A percentile compares a stretch with the other conserved stretches of the same genome.
These are phyloP conservation scores for Gautieria morchelliformis DNA, from an alignment of 768 basidiomycete species.

Conservation along the genomic window DNA sequence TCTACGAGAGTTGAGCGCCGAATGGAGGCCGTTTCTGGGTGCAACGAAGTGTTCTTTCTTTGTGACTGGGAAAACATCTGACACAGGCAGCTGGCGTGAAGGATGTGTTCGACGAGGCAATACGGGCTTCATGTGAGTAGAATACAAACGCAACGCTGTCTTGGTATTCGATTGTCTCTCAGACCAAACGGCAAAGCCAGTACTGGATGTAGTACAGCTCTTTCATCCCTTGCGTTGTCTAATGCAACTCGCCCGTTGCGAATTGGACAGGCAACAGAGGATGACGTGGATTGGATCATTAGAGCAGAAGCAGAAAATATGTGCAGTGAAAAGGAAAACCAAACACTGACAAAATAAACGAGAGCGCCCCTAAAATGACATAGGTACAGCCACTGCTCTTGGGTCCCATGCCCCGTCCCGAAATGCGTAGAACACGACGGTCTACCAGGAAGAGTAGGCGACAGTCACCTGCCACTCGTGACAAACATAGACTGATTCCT, in stretches of 20 bases:
- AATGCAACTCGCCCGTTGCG: conserved; percentile 9
- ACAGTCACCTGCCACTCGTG: not conserved
- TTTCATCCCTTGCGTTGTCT: conserved; percentile 9
- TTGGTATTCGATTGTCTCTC: no score
- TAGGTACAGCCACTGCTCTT: not conserved
- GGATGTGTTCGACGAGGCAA: no score
- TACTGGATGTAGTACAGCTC: conserved; percentile 16
- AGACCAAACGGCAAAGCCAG: conserved; percentile 19
- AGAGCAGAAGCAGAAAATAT: not conserved
- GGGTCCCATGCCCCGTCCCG: not conserved
- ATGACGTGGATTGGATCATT: conserved; percentile 29
- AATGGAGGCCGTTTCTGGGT: no score
- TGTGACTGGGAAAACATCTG: no score
- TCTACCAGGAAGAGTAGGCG: not conserved
- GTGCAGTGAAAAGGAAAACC: not conserved
- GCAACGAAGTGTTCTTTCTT: no score
- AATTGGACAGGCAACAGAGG: conserved; percentile 17
- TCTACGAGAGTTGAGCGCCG: no score
- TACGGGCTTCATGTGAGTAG: no score
- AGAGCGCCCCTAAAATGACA: not conserved
- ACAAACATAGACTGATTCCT: not conserved
- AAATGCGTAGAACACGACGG: not conserved
- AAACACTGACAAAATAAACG: not conserved
- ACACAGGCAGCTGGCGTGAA: no score
- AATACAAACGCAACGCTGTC: no score